These are phyloP conservation scores for Rhodotorula taiwanensis DNA, from an alignment of 768 basidiomycete species.

Conservation along the genomic window DNA sequence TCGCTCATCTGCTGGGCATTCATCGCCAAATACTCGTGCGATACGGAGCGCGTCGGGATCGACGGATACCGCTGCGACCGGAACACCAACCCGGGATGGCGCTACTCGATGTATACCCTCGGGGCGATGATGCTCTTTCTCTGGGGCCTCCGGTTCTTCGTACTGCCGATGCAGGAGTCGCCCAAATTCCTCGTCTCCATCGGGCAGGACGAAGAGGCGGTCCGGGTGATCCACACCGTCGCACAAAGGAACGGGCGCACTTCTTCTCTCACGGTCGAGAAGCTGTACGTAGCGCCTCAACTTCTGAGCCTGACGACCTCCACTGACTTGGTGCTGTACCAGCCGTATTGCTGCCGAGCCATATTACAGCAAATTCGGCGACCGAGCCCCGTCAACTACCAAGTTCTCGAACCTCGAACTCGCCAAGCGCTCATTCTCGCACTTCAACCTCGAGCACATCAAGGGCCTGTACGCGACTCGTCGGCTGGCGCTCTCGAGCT, in stretches of 20 bases:
- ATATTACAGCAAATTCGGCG: no score
- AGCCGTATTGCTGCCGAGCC: no score
- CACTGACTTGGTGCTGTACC: no score
- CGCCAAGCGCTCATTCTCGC: no score
- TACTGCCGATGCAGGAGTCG: not conserved
- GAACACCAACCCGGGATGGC: not conserved
- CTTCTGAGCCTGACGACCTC: no score
- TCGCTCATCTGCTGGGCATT: conserved; percentile 1
- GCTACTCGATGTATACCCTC: not conserved
- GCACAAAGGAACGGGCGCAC: not conserved
- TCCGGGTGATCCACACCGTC: not conserved
- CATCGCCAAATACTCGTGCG: conserved; percentile 2
- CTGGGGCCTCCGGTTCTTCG: not conserved
- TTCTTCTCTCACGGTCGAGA: no score
- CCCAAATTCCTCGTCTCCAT: not conserved
- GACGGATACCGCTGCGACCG: not conserved
- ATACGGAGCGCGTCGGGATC: not conserved
- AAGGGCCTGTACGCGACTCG: not conserved
- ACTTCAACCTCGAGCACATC: not conserved
- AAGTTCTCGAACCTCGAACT: no score
- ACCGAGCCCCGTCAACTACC: no score
- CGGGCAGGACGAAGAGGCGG: not conserved
- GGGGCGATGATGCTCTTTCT: conserved; percentile 1
- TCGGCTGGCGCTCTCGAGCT: not conserved
- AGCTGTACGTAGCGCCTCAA: no score